Percentiles rank a stretch among this genome's conserved stretches.
These are phyloP conservation scores for Plasmopara muralis DNA, from an alignment of 352 stramenopile species.

Conservation along the genomic window DNA sequence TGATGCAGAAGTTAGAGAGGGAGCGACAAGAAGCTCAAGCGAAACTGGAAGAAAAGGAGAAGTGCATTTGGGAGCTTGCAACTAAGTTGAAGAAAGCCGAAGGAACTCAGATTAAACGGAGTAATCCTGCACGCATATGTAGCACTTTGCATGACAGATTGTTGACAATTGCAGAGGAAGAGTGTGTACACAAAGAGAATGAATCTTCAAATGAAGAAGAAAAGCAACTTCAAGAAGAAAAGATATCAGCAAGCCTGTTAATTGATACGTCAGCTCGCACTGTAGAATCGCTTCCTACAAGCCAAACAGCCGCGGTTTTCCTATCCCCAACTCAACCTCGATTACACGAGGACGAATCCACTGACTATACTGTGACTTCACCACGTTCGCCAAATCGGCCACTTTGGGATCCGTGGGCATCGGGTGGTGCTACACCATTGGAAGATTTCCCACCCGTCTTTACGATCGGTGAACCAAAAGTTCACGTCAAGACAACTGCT, in stretches of 20 bases:
- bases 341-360: conserved; percentile 6
- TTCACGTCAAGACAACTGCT: conserved; percentile 6
- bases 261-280: conserved; percentile 1
- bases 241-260: not conserved
- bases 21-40: conserved; percentile 14
- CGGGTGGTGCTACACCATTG: conserved; percentile 23
- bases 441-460: conserved; percentile 19
- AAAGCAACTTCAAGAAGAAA: not conserved
- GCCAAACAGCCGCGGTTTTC: not conserved
- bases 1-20: conserved; percentile 17
- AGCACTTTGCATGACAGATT: not conserved
- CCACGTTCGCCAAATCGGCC: conserved; percentile 17
- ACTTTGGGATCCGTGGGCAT: conserved; percentile 35
- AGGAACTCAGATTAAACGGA: conserved; percentile 5
- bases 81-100: conserved; percentile 24
- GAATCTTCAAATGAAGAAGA: not conserved
- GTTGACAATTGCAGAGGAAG: conserved; percentile 8
- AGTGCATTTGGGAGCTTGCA: conserved; percentile 24
- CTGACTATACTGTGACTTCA: conserved; percentile 9
- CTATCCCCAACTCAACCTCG: not conserved
- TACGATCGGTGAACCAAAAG: conserved; percentile 14
- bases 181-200: not conserved
- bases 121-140: not conserved
- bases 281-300: conserved; percentile 1
- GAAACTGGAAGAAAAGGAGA: conserved; percentile 31